These are phyloP conservation scores for Metarhizium humberi DNA, from an alignment of 2,329 filamentous ascomycete genomes.

Conservation along the genomic window DNA sequence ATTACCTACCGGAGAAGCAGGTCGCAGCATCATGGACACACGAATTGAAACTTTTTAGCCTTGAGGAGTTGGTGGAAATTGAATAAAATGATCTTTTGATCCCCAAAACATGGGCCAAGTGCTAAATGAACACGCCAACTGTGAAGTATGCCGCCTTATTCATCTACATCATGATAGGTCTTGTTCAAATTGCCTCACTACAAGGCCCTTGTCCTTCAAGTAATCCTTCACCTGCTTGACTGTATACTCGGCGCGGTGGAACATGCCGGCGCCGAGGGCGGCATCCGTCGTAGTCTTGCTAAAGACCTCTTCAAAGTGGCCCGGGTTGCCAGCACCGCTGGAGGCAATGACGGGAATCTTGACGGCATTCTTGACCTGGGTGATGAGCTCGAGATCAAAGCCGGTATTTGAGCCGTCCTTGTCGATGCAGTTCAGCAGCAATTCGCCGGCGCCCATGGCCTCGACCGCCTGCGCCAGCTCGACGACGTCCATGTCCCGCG, in stretches of 20 bases:
- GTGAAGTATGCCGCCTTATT: not conserved
- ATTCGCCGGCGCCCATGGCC: constrained; percentile 90
- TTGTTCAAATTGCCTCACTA: constrained; percentile 72
- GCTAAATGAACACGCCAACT: not conserved
- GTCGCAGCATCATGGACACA: not conserved
- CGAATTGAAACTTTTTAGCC: not conserved
- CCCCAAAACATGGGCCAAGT: not conserved
- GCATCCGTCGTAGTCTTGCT: constrained; percentile 78
- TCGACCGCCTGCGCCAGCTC: constrained; percentile 84
- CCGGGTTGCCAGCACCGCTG: constrained; percentile 80
- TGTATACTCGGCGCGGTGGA: constrained; percentile 91
- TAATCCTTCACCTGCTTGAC: constrained; percentile 89
- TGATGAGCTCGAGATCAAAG: constrained; percentile 87
- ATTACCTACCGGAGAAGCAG: not conserved
- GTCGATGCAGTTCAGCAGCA: constrained; percentile 95
- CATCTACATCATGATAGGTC: constrained; percentile 23
- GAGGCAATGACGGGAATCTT: constrained; percentile 93
- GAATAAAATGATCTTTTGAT: not conserved
- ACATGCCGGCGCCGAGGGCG: constrained; percentile 92
- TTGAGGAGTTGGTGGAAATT: not conserved
- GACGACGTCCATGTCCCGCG: constrained; percentile 85
- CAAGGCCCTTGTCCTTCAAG: constrained; percentile 58
- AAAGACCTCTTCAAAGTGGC: constrained; percentile 88
- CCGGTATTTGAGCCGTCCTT: constrained; percentile 90
- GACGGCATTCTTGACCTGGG: constrained; percentile 76